A percentile compares a stretch with the other conserved stretches of the same genome.
phyloP scores from a whole-genome alignment of 108 stramenopile genomes.

The Conticribra guillardii region DNA sequence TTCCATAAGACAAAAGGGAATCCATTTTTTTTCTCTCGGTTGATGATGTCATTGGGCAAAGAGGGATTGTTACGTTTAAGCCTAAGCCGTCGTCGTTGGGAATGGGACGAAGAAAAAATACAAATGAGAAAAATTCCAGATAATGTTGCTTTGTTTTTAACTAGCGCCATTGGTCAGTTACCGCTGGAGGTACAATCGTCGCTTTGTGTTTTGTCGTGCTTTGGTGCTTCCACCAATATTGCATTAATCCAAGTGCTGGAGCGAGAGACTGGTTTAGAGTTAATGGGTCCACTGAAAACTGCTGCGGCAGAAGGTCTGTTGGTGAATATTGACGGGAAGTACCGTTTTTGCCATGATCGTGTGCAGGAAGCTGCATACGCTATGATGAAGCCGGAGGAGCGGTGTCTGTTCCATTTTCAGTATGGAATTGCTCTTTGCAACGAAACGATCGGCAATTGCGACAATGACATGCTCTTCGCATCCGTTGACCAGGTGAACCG shows the following conservation, averaged over 20 bases:
- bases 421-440: slow-evolving; percentile 9
- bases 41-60: slow-evolving; percentile 7
- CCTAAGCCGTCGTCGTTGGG: too few species aligned
- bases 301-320: slow-evolving; percentile 19
- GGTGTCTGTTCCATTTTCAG: slow-evolving; percentile 2
- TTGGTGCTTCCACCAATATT: slow-evolving; percentile 3
- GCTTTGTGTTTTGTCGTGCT: slow-evolving; percentile 3
- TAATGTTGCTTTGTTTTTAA: slow-evolving; percentile 13
- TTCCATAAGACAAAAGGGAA: slow-evolving; percentile 32
- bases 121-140: slow-evolving; percentile 14
- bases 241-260: slow-evolving; percentile 4
- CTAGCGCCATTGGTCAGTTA: slow-evolving; percentile 4
- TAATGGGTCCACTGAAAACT: background rate
- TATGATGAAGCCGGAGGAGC: slow-evolving; percentile 10
- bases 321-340: slow-evolving; percentile 7
- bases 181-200: slow-evolving; percentile 11
- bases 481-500: slow-evolving; percentile 21
- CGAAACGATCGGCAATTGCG: background rate
- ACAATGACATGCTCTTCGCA: slow-evolving; percentile 8
- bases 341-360: too few species aligned
- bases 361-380: too few species aligned
- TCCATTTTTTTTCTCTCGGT: slow-evolving; percentile 19
- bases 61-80: too few species aligned
- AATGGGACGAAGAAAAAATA: slow-evolving; percentile 10
- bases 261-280: background rate